Evolutionary conservation across 257 asterid species (phyloP).

Genomic region (Nicotiana attenuata): DNA sequence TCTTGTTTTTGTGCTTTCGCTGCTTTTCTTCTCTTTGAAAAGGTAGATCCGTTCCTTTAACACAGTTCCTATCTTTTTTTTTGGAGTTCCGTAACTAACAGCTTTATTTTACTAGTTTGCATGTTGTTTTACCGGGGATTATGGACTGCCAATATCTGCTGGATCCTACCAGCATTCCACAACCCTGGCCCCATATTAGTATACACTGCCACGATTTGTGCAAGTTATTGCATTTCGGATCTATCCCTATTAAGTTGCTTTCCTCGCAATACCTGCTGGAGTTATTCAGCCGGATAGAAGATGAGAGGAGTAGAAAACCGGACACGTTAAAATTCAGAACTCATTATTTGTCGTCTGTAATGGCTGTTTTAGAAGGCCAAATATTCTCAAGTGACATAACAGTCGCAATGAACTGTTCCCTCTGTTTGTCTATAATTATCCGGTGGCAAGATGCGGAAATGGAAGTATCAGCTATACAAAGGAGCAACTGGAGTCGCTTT

Average conservation of each 20-base stretch:
- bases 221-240: conserved; percentile 84
- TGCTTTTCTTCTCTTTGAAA: conserved; percentile 64
- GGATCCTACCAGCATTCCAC: conserved; percentile 28
- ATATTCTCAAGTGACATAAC: conserved; percentile 50
- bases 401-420: conserved; percentile 63
- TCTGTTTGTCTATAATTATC: conserved; percentile 56
- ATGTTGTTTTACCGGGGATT: conserved; percentile 56
- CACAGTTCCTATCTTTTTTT: background rate
- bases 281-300: conserved; percentile 48
- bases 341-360: conserved; percentile 45
- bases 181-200: conserved; percentile 44
- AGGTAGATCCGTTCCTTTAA: conserved; percentile 40
- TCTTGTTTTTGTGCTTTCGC: conserved; percentile 53
- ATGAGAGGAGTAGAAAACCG: conserved; percentile 20
- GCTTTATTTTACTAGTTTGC: conserved; percentile 39
- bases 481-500: conserved; percentile 63
- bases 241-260: conserved; percentile 50
- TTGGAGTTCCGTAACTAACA: conserved; percentile 15
- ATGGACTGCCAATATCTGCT: conserved; percentile 41
- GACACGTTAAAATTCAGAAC: conserved; percentile 35
- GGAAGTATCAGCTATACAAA: conserved; percentile 23
- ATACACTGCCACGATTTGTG: conserved; percentile 68
- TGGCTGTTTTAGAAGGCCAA: conserved; percentile 69
- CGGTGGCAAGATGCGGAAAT: conserved; percentile 42
- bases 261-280: conserved; percentile 76